Evolutionary conservation across 345 rosid genomes (phyloP).

Genomic region (Firmiana major): DNA sequence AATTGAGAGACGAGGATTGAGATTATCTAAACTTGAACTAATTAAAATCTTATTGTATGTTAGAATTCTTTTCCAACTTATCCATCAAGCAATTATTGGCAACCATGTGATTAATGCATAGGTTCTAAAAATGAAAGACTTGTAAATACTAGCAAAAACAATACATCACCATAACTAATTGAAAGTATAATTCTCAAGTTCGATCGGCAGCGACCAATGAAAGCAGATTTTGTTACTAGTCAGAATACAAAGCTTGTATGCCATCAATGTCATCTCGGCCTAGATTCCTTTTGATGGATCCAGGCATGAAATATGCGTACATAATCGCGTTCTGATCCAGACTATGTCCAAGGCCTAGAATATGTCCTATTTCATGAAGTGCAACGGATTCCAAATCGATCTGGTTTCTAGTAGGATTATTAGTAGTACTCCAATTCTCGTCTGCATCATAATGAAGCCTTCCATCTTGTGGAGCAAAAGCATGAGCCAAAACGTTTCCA

Average conservation of each 20-base stretch:
- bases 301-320: constrained; percentile 7
- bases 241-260: constrained; percentile 17
- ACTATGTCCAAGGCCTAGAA: neutral
- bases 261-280: constrained; percentile 27
- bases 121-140: too few species aligned
- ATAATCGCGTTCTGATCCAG: constrained; percentile 17
- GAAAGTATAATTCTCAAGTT: too few species aligned
- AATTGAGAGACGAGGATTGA: too few species aligned
- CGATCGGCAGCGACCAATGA: too few species aligned
- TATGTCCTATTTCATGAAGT: neutral
- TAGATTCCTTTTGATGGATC: constrained; percentile 20
- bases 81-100: too few species aligned
- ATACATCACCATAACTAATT: neutral
- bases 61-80: too few species aligned
- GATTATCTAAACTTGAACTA: too few species aligned
- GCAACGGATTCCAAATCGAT: neutral
- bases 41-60: too few species aligned
- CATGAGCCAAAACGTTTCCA: neutral
- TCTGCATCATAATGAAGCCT: neutral
- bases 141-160: too few species aligned
- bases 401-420: too few species aligned
- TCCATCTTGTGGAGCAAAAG: neutral
- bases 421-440: neutral
- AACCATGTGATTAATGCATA: too few species aligned
- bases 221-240: neutral